Percentiles rank a stretch among this genome's conserved stretches.
Evolutionary conservation across 345 rosid species (phyloP).

Genomic region (Conringia planisiliqua): DNA sequence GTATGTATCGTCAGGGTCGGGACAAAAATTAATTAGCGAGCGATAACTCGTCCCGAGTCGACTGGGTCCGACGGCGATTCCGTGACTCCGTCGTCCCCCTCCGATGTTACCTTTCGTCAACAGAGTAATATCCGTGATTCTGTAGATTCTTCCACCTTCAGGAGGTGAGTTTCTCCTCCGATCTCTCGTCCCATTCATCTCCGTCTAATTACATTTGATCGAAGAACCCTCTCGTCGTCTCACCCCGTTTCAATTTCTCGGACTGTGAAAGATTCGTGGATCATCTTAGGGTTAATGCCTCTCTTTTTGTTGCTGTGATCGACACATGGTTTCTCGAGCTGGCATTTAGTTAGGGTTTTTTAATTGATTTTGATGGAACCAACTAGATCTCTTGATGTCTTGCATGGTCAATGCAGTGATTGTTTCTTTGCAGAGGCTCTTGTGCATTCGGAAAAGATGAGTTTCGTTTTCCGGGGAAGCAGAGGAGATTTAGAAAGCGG

Average conservation of each 20-base stretch:
- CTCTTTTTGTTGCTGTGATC: neutral
- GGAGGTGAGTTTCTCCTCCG: conserved; percentile 32
- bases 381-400: neutral
- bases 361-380: neutral
- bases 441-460: conserved; percentile 44
- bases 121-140: neutral
- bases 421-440: conserved; percentile 5
- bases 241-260: neutral
- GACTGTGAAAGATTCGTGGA: neutral
- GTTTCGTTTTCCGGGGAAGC: conserved; percentile 79
- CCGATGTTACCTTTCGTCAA: neutral
- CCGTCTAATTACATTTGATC: neutral
- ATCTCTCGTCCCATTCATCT: neutral
- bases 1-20: neutral
- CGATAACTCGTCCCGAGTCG: conserved; percentile 25
- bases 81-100: conserved; percentile 1
- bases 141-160: conserved; percentile 17
- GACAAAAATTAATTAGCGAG: neutral
- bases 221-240: neutral
- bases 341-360: neutral
- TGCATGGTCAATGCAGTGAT: neutral
- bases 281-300: neutral
- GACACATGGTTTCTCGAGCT: neutral
- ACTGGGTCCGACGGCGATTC: conserved; percentile 23
- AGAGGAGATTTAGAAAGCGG: conserved; percentile 85